phyloP scores from a whole-genome alignment of 257 asterid genomes.

The Prunella vulgaris region DNA sequence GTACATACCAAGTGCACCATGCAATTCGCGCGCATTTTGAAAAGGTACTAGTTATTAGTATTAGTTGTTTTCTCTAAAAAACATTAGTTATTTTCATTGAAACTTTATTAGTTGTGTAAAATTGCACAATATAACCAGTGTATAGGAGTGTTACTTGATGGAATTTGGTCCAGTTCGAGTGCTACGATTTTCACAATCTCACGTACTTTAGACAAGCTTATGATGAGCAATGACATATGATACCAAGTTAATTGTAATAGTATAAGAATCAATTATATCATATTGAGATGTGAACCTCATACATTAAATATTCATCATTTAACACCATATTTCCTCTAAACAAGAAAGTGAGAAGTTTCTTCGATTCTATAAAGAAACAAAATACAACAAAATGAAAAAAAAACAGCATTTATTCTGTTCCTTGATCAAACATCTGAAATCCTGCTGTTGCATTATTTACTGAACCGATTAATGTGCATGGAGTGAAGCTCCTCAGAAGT shows the following conservation, averaged over 20 bases:
- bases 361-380: background rate
- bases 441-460: background rate
- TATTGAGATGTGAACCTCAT: too few relatives aligned
- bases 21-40: too few relatives aligned
- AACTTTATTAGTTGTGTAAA: too few relatives aligned
- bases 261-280: background rate
- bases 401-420: background rate
- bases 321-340: background rate
- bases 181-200: background rate
- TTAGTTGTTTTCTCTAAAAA: too few relatives aligned
- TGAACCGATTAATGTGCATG: background rate
- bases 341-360: background rate
- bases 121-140: too few relatives aligned
- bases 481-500: background rate
- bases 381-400: background rate
- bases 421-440: background rate
- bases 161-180: background rate
- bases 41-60: too few relatives aligned
- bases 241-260: background rate
- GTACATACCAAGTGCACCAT: too few relatives aligned
- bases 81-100: too few relatives aligned
- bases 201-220: background rate
- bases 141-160: too few relatives aligned
- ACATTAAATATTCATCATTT: too few relatives aligned
- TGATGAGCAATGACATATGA: conserved; percentile 1